Conservation (phyloP, 73 alveolate species). For the Diophrys sp. region DNA sequence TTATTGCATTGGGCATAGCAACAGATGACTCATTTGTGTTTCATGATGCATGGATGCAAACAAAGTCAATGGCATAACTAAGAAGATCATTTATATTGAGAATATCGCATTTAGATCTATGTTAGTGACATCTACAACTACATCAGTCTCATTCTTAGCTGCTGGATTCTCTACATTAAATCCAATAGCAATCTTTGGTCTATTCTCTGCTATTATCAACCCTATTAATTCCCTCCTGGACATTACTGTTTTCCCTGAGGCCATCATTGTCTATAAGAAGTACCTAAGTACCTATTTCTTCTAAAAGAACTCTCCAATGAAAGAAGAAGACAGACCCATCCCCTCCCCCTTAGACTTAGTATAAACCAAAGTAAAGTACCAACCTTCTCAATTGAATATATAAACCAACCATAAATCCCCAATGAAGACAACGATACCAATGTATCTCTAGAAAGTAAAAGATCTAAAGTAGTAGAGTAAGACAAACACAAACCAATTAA, state of each 20-base stretch:
- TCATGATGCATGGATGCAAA: constrained; percentile 53
- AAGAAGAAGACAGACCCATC: neutral
- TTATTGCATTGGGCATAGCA: constrained; percentile 60
- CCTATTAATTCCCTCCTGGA: constrained; percentile 2
- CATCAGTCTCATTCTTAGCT: constrained; percentile 19
- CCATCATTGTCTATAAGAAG: constrained; percentile 2
- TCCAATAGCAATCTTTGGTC: constrained; percentile 16
- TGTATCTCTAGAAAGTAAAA: neutral
- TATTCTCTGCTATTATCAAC: neutral
- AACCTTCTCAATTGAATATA: too few relatives aligned
- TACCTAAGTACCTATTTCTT: neutral
- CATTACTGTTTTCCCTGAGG: constrained; percentile 7
- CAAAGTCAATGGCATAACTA: neutral
- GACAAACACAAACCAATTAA: neutral
- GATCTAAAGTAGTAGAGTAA: neutral
- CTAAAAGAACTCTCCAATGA: neutral
- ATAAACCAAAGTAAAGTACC: neutral
- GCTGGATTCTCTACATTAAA: constrained; percentile 8
- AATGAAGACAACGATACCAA: neutral
- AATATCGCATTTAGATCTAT: constrained; percentile 4
- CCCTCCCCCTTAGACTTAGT: neutral
- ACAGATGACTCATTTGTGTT: constrained; percentile 62
- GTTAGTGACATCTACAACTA: constrained; percentile 13
- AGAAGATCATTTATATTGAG: neutral
- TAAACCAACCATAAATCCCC: neutral